phyloP scores from a whole-genome alignment of 306 rosid species.

The Quercus robur region DNA sequence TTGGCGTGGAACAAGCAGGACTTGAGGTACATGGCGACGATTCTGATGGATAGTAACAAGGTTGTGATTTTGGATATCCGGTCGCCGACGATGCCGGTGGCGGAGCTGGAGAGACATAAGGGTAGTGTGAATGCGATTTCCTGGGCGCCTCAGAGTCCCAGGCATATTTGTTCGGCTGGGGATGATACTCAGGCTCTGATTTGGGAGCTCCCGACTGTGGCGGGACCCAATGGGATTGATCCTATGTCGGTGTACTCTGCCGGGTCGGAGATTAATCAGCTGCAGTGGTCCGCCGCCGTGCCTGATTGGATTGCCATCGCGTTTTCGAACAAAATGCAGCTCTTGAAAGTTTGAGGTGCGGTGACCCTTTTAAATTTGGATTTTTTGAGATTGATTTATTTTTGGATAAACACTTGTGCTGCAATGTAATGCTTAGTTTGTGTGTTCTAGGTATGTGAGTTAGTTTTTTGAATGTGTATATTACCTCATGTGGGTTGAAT shows the following conservation, averaged over 20 bases:
- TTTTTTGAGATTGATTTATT: not conserved
- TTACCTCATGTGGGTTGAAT: not conserved
- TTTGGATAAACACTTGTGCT: not conserved
- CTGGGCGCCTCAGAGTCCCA: conserved; percentile 68
- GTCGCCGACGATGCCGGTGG: conserved; percentile 85
- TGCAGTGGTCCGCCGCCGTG: conserved; percentile 81
- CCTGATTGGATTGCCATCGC: conserved; percentile 94
- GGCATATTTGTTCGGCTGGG: conserved; percentile 78
- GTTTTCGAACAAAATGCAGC: conserved; percentile 87
- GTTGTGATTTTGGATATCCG: conserved; percentile 88
- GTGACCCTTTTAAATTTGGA: not conserved
- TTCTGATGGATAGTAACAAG: conserved; percentile 81
- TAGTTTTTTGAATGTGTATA: not conserved
- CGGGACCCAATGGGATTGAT: conserved; percentile 76
- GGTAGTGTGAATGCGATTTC: conserved; percentile 69
- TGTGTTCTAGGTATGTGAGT: not conserved
- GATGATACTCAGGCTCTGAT: conserved; percentile 88
- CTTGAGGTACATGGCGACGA: conserved; percentile 87
- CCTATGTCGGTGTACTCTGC: conserved; percentile 79
- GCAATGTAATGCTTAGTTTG: not conserved
- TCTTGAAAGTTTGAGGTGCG: conserved; percentile 74
- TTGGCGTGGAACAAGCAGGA: conserved; percentile 99
- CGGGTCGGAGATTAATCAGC: conserved; percentile 70
- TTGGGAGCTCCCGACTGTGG: conserved; percentile 86
- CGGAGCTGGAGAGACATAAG: conserved; percentile 82